phyloP scores from a whole-genome alignment of 331 rosid genomes.

The Pyracantha coccinea region DNA sequence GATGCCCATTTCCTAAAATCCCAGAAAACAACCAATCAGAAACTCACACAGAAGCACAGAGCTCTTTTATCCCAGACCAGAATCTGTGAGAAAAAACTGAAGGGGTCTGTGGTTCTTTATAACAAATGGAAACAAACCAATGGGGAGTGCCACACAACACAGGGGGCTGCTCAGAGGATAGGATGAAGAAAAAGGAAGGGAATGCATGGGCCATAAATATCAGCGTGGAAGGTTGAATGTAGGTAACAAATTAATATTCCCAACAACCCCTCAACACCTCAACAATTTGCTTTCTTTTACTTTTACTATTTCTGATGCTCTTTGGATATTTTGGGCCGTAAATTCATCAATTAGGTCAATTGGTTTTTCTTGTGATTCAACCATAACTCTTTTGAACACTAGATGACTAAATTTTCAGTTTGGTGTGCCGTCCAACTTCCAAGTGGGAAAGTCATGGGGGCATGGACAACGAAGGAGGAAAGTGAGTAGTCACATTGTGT shows the following conservation, averaged over 20 bases:
- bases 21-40: neutral
- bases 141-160: neutral
- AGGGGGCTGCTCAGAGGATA: neutral
- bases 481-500: too few relatives aligned
- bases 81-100: neutral
- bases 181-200: constrained; percentile 12
- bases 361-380: too few relatives aligned
- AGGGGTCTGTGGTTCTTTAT: neutral
- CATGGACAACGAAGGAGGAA: too few relatives aligned
- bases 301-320: too few relatives aligned
- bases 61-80: neutral
- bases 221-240: constrained; percentile 6
- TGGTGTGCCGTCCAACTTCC: too few relatives aligned
- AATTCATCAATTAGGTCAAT: too few relatives aligned
- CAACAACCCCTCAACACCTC: neutral
- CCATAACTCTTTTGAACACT: too few relatives aligned
- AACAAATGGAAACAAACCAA: neutral
- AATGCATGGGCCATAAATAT: constrained; percentile 17
- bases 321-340: too few relatives aligned
- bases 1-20: constrained; percentile 25
- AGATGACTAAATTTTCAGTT: too few relatives aligned
- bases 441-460: too few relatives aligned
- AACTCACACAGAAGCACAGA: neutral
- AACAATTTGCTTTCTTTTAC: neutral
- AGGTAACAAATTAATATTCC: constrained; percentile 12